Conservation (phyloP, 805 yeast species). For the Kluyveromyces aestuarii region DNA sequence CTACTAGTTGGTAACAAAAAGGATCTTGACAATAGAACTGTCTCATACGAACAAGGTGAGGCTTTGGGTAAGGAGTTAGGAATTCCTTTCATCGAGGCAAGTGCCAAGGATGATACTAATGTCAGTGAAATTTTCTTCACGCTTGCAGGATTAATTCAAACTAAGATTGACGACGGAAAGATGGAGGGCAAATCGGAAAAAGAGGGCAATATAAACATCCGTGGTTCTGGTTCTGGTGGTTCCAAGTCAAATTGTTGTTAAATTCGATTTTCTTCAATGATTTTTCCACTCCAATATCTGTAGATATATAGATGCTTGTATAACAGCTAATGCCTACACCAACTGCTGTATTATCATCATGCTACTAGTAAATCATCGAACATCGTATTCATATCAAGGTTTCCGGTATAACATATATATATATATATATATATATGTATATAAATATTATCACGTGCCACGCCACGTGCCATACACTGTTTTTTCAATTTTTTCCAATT, state of each 20-base stretch:
- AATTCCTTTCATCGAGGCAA: slow-evolving; percentile 88
- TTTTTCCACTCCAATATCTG: neutral
- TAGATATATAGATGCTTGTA: too few species aligned
- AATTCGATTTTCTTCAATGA: slow-evolving; percentile 9
- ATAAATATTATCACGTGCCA: too few species aligned
- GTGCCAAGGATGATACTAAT: slow-evolving; percentile 88
- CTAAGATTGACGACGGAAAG: slow-evolving; percentile 47
- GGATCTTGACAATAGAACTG: slow-evolving; percentile 84
- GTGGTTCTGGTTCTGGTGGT: slow-evolving; percentile 39
- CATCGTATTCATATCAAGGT: too few species aligned
- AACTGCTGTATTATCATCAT: too few species aligned
- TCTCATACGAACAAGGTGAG: slow-evolving; percentile 84
- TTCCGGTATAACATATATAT: too few species aligned
- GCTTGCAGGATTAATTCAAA: slow-evolving; percentile 79
- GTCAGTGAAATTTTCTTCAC: slow-evolving; percentile 89
- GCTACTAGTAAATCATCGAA: too few species aligned
- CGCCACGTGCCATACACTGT: too few species aligned
- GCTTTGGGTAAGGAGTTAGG: slow-evolving; percentile 77
- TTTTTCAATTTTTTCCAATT: too few species aligned
- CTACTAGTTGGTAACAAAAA: slow-evolving; percentile 93
- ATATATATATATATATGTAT: too few species aligned
- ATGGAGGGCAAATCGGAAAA: slow-evolving; percentile 53
- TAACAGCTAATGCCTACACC: too few species aligned
- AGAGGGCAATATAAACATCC: slow-evolving; percentile 27
- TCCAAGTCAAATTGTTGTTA: slow-evolving; percentile 47